These are phyloP conservation scores for Neobulgaria alba DNA, from an alignment of 2,329 filamentous ascomycete species.

Conservation along the genomic window DNA sequence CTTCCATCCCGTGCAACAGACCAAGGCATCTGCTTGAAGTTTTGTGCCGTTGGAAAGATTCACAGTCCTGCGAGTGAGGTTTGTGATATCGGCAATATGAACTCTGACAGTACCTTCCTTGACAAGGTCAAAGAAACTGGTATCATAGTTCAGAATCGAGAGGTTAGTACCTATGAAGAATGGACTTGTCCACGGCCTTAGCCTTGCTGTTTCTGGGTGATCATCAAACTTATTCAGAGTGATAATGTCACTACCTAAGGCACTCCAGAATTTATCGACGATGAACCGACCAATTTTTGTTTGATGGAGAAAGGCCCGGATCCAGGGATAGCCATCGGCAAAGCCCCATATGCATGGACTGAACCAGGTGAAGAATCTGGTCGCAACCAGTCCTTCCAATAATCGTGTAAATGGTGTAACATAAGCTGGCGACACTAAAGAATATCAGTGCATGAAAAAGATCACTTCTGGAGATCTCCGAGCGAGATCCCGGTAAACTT, in stretches of 20 bases:
- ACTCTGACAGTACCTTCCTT: conserved; percentile 42
- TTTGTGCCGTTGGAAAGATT: conserved; percentile 41
- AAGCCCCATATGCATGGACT: conserved; percentile 65
- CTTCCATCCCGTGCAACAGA: conserved; percentile 53
- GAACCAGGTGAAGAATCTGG: conserved; percentile 63
- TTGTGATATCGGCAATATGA: conserved; percentile 42
- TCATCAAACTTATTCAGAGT: conserved; percentile 43
- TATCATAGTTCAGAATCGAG: conserved; percentile 52
- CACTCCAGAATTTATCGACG: conserved; percentile 48
- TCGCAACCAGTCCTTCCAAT: conserved; percentile 59
- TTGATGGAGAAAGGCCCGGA: conserved; percentile 48
- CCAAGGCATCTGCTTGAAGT: conserved; percentile 41
- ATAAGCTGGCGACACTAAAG: conserved; percentile 50
- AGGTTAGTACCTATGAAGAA: conserved; percentile 47
- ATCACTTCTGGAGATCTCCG: conserved; percentile 55
- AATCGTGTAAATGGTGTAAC: conserved; percentile 59
- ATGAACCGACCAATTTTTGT: conserved; percentile 48
- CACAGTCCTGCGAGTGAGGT: conserved; percentile 38
- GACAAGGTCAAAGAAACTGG: conserved; percentile 48
- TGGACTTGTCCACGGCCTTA: conserved; percentile 42
- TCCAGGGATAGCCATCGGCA: conserved; percentile 48
- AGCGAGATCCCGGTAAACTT: no score
- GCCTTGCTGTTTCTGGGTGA: conserved; percentile 43
- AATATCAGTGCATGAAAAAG: conserved; percentile 49
- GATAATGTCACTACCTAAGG: conserved; percentile 47